Evolutionary conservation across 352 stramenopile species (phyloP).

Genomic region (Phytophthora palmivora): DNA sequence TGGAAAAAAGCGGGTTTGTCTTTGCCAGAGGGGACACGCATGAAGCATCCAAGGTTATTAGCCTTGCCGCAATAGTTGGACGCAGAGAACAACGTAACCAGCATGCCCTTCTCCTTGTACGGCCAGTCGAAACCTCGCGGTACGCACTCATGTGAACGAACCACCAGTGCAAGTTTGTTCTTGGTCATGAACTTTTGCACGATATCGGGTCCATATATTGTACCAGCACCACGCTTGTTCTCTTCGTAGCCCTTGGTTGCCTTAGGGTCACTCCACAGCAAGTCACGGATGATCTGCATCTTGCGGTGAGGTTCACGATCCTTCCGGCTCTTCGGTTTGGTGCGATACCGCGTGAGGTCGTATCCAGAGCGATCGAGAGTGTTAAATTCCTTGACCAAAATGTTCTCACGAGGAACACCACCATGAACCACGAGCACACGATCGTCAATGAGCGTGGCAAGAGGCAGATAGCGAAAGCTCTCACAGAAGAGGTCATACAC

Average conservation of each 20-base stretch:
- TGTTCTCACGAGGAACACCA: slow-evolving; percentile 72
- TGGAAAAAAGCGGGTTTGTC: slow-evolving; percentile 88
- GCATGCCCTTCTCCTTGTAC: slow-evolving; percentile 83
- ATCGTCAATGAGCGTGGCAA: slow-evolving; percentile 79
- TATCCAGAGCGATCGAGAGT: slow-evolving; percentile 68
- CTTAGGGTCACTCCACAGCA: slow-evolving; percentile 87
- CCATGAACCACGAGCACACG: slow-evolving; percentile 82
- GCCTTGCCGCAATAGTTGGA: slow-evolving; percentile 89
- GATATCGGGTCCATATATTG: slow-evolving; percentile 78
- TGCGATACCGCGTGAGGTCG: slow-evolving; percentile 77
- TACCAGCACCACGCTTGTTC: slow-evolving; percentile 83
- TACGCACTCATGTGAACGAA: slow-evolving; percentile 89
- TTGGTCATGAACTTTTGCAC: slow-evolving; percentile 90
- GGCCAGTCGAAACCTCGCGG: slow-evolving; percentile 83
- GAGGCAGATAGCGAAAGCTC: slow-evolving; percentile 77
- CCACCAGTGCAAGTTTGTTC: slow-evolving; percentile 82
- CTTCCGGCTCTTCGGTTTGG: slow-evolving; percentile 61
- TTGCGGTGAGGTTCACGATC: slow-evolving; percentile 61
- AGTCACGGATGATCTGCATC: slow-evolving; percentile 82
- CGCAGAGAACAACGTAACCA: slow-evolving; percentile 89
- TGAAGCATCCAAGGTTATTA: slow-evolving; percentile 89
- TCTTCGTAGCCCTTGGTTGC: slow-evolving; percentile 69
- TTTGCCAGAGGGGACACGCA: slow-evolving; percentile 74
- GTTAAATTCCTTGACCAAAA: slow-evolving; percentile 68
- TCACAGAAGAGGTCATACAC: slow-evolving; percentile 87